Base-by-base conservation (phyloP, 2,329 filamentous ascomycete species). In the Elsinoe batatas region DNA sequence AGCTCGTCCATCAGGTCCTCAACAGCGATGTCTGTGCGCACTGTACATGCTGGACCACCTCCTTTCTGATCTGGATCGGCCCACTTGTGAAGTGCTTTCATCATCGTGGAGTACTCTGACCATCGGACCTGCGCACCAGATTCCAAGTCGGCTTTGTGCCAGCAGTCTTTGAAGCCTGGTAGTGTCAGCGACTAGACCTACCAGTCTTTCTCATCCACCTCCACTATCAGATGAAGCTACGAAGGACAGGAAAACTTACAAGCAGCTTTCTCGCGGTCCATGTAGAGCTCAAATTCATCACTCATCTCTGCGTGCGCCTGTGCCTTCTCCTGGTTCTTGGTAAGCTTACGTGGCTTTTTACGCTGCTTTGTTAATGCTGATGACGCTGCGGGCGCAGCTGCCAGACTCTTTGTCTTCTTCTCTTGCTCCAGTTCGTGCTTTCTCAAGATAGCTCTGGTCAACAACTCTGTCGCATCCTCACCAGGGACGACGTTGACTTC, bases 111-210 rank as follows among this genome's bases (percentile, higher is more conserved):
- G 17, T 68, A 66, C 53, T 74, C 69, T 1, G 64, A 47, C 58
- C 73, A 74, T 53, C 65, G 67, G 42, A 67, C 63, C 22, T 68
- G 66, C 0, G 69, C 68, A 3, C 69, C 65, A 0, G 72, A 69
- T 47, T 74, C 70, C 1, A 75, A 60, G 44, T 77, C 74, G 4
- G 67, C 73, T 4, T 67, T 64, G 56, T 77, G 75, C 65, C 74
- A 77, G 56, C 72, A 72, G 38, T 74, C 69, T 10, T 70, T 66
- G 58, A 75, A 74, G 3, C 67, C 65, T 54, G 36, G 17, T 38
- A 38, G 36, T n/a, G 13, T 74, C 68, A 33, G 65, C 65, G 67
- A 69, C 74, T 30, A 2, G 8, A 30, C 5, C 26, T 8, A 30
- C 7, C 26, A 30, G 17, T 68, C 61, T 22, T 69, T 61, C 4